Evolutionary conservation across 208 protist genomes (phyloP).

Genomic region (Tritrichomonas foetus): DNA sequence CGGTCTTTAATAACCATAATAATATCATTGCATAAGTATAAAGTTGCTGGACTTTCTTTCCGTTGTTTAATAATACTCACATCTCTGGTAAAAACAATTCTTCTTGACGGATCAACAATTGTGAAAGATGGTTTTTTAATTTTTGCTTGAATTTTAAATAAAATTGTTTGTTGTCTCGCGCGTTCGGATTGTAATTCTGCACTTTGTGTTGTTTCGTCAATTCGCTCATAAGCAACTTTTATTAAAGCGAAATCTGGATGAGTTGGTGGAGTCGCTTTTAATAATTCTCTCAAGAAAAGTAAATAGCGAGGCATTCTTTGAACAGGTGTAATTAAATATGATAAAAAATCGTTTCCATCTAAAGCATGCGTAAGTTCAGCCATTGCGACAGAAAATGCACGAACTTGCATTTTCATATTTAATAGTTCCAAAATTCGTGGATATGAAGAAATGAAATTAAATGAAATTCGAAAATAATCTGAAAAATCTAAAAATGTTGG

Average conservation of each 20-base stretch:
- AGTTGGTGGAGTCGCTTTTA: background rate
- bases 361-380: background rate
- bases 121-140: too few relatives aligned
- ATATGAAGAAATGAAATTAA: background rate
- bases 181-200: background rate
- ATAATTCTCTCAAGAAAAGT: background rate
- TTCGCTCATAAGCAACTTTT: background rate
- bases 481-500: background rate
- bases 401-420: background rate
- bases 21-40: background rate
- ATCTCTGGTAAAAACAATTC: background rate
- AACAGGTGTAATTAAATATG: too few relatives aligned
- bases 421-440: background rate
- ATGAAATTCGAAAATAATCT: background rate
- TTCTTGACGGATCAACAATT: background rate
- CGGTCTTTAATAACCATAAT: background rate
- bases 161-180: background rate
- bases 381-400: background rate
- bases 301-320: slow-evolving; percentile 3
- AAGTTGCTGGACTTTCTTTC: background rate
- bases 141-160: background rate
- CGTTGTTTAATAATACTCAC: background rate
- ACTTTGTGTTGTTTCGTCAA: background rate
- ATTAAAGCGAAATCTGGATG: background rate
- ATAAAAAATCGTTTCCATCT: background rate